A percentile compares a stretch with the other conserved stretches of the same genome.
These are phyloP conservation scores for Fusarium sambucinum DNA, from an alignment of 2,329 filamentous ascomycete species.

Conservation along the genomic window DNA sequence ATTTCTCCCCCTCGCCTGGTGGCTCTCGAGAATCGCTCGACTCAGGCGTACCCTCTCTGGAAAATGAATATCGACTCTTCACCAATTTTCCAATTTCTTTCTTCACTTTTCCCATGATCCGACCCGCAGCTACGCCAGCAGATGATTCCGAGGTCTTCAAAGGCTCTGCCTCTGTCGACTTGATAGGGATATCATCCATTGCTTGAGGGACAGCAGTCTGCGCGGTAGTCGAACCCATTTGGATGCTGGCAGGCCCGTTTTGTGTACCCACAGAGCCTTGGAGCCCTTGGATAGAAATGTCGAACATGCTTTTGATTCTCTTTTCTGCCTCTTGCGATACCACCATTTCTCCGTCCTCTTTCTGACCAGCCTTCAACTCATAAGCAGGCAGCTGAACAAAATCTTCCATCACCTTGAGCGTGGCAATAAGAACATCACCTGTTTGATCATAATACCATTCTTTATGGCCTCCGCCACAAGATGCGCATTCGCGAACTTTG, in stretches of 20 bases:
- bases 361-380: slow-evolving; percentile 2
- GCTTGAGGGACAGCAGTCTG: not conserved
- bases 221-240: not conserved
- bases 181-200: not conserved
- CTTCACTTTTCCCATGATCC: rapidly evolving
- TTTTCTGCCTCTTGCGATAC: slow-evolving; percentile 2
- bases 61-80: not conserved
- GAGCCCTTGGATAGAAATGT: slow-evolving; percentile 7
- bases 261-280: not conserved
- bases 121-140: rapidly evolving
- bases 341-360: slow-evolving; percentile 10
- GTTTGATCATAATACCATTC: slow-evolving; percentile 9
- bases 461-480: slow-evolving; percentile 13
- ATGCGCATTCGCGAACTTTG: not conserved
- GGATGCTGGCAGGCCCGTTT: not conserved
- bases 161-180: not conserved
- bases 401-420: slow-evolving; percentile 20
- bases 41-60: slow-evolving; percentile 13
- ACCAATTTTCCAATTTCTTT: not conserved
- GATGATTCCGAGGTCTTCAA: not conserved
- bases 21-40: not conserved
- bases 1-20: not conserved
- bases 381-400: slow-evolving; percentile 23
- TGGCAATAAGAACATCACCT: not conserved
- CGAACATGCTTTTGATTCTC: slow-evolving; percentile 10